Evolutionary conservation across 345 rosid genomes (phyloP).

Genomic region (Brassica incana): DNA sequence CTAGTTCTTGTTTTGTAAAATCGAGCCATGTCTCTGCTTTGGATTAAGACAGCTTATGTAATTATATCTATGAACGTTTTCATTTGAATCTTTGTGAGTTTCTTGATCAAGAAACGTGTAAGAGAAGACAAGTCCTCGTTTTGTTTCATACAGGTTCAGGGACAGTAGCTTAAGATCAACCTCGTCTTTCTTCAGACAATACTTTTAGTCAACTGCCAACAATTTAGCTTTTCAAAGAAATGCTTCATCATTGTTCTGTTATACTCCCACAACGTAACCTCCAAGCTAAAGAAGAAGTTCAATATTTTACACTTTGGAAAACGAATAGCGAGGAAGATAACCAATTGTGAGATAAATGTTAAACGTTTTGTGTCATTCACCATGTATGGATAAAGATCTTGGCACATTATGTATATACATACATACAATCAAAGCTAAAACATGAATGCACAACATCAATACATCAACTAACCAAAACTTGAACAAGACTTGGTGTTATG

Average conservation of each 20-base stretch:
- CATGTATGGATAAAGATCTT: neutral
- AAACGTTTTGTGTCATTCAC: neutral
- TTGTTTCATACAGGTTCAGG: neutral
- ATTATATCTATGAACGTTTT: neutral
- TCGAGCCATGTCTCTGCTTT: neutral
- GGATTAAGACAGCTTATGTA: neutral
- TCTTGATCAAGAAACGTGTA: neutral
- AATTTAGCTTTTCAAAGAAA: neutral
- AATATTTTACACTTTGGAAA: neutral
- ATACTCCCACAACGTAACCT: neutral
- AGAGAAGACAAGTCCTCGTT: constrained; percentile 4
- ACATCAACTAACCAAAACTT: too few relatives aligned
- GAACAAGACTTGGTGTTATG: too few relatives aligned
- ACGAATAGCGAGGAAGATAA: neutral
- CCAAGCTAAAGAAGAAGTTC: neutral
- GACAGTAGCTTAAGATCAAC: neutral
- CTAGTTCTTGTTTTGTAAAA: constrained; percentile 83
- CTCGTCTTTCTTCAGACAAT: neutral
- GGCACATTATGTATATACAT: neutral
- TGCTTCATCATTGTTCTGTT: neutral
- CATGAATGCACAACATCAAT: too few relatives aligned
- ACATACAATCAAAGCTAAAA: neutral
- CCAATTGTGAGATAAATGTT: neutral
- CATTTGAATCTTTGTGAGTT: neutral
- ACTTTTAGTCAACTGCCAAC: neutral